phyloP scores from a whole-genome alignment of 305 asterid species.

The Fraxinus floribunda region DNA sequence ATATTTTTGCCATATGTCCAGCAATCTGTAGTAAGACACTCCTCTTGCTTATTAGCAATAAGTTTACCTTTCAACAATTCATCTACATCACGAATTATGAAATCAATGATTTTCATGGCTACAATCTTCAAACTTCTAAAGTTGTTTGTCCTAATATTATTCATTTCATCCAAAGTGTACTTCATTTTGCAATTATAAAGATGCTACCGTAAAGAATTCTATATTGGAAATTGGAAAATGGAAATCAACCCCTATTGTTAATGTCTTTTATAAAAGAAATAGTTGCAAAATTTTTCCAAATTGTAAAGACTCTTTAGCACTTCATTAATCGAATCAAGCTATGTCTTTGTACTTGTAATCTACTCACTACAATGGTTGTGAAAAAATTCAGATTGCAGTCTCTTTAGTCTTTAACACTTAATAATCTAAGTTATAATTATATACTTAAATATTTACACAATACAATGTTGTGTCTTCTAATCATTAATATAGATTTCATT shows the following conservation, averaged over 20 bases:
- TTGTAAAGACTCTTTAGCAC: not conserved
- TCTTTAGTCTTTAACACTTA: not conserved
- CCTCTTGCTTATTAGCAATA: not conserved
- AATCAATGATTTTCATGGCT: not conserved
- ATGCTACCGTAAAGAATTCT: not conserved
- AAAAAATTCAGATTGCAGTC: not conserved
- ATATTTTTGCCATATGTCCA: not conserved
- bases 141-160: not conserved
- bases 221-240: not conserved
- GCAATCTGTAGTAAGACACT: not conserved
- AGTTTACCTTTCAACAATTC: not conserved
- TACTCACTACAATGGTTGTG: not conserved
- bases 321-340: not conserved
- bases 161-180: not conserved
- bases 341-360: not conserved
- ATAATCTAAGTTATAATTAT: too few relatives aligned
- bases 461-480: too few relatives aligned
- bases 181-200: not conserved
- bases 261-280: not conserved
- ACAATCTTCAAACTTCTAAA: not conserved
- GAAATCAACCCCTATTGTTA: not conserved
- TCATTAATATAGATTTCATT: not conserved
- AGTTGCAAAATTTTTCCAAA: not conserved
- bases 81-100: not conserved
- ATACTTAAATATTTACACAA: not conserved